Base-by-base conservation (phyloP, 208 protist genomes). In the Leishmania arabica region DNA sequence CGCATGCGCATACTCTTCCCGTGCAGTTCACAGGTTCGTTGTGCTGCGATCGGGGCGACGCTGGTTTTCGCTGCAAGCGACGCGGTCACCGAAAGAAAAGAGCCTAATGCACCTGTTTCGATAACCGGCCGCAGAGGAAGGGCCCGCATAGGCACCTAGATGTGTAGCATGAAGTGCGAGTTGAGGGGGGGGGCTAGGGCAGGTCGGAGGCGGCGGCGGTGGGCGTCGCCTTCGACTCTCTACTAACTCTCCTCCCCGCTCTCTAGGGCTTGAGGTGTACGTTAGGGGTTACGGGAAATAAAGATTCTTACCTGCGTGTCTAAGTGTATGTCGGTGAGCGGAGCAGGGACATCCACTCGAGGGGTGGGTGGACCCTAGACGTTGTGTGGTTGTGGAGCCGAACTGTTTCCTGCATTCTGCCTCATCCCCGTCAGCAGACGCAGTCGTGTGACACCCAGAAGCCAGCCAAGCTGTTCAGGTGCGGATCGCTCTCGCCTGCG, bases 1-100 rank as follows among this genome's bases (percentile, higher is more conserved):
- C 70, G 62, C 49, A 70, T 84, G 76, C 68, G 77, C 60, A 58
- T 21, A 58, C 54, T 24, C 27, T 34, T 34, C 9, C 9, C 1
- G 27, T 34, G 58, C 11, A 64, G 58, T 27, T 64, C 21, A 64
- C 27, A 17, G n/a, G 27, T 64, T 8, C 58, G n/a, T 15, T 64
- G 5, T 17, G 19, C 19, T 64, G 58, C 27, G 58, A 31, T 64
- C 11, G 27, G 21, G 27, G 21, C 24, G 58, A 64, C 24, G 56
- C 56, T 3, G 56, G 24, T 19, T 62, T 24, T 62, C 1, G 31
- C 27, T 62, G 24, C 56, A 62, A 31, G 56, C 56, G 8, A 62
- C 19, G 7, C 58, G 27, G 27, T 15, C 7, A 64, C 58, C 6
- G 27, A 31, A 31, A 31, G n/a, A 17, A 64, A 64, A 24, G 62